Base-by-base conservation (phyloP, 106 monocot species). In the Acorus calamus region DNA sequence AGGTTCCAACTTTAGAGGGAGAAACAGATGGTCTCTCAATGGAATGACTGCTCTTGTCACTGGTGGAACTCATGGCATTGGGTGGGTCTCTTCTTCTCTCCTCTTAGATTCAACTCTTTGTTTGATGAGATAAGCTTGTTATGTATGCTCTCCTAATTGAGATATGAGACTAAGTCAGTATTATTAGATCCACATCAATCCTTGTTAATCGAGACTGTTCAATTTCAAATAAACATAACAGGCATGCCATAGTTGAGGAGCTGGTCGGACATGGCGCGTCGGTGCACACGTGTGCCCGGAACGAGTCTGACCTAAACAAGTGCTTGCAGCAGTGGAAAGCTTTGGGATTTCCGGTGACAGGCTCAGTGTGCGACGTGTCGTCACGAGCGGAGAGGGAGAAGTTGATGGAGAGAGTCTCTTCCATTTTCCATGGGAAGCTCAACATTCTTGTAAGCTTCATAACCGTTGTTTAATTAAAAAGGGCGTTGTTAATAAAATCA, bases 241-340 rank as follows among this genome's bases (percentile, higher is more conserved):
- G 64, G 49, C 49, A 64, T 51, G 64, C 64, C 14, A 64, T 64
- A 5, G 52, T 53, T 7, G 65, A 65, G 53, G 65, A 52, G 8
- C 53, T 65, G 42, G 65, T 42, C 3, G 52, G 28, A 3, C 43
- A 53, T 44, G 65, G 65, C 5, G 65, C 49, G 9, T 47, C 65
- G 8, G 65, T 65, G 14, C 41, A 65, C 65, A 65, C 65, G 6
- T 65, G 65, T 53, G 52, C 65, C 46, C 65, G 65, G 1, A 53
- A 65, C 7, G 52, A 52, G 41, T 8, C 51, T 2, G 52, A 65
- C 8, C 65, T 65, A 2, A 53, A 65, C 42, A 43, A 13, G 4
- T 53, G 52, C 42, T 5, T 65, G 8, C 14, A 42, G 5, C 1
- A 53, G 14, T 65, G 65, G 65, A 47, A 53, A 2, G 53, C 42